A percentile compares a stretch with the other conserved stretches of the same genome.
Conservation (phyloP, 1,139 yeast species). For the Hansenula anomala region DNA sequence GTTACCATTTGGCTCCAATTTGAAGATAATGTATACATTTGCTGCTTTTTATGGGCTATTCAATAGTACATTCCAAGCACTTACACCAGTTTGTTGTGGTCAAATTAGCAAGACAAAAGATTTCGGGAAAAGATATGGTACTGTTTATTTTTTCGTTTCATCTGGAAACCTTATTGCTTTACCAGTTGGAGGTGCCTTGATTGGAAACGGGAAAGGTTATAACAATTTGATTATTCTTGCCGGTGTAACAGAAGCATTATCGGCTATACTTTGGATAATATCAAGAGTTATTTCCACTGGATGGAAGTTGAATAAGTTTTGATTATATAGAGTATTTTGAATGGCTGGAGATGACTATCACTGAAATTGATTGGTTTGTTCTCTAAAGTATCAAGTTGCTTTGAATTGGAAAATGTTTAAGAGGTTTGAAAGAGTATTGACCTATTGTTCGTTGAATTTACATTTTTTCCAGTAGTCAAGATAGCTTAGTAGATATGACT, state of each 20-base stretch:
- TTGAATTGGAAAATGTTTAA: too few relatives aligned
- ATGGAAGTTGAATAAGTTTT: too few relatives aligned
- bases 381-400: too few relatives aligned
- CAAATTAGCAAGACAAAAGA: slow-evolving; percentile 30
- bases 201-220: slow-evolving; percentile 25
- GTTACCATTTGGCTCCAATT: slow-evolving; percentile 47
- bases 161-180: slow-evolving; percentile 40
- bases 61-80: slow-evolving; percentile 41
- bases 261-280: slow-evolving; percentile 19
- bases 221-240: slow-evolving; percentile 18
- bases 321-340: too few relatives aligned
- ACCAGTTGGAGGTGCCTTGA: slow-evolving; percentile 46
- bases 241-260: slow-evolving; percentile 10
- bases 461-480: too few relatives aligned
- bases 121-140: slow-evolving; percentile 44
- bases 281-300: slow-evolving; percentile 24
- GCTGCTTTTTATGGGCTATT: slow-evolving; percentile 45
- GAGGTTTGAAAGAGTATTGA: too few relatives aligned
- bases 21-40: slow-evolving; percentile 37
- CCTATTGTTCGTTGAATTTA: too few relatives aligned
- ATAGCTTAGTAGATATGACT: too few relatives aligned
- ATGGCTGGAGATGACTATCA: too few relatives aligned
- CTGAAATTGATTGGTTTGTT: too few relatives aligned
- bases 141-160: slow-evolving; percentile 38
- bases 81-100: slow-evolving; percentile 36